Base-by-base conservation (phyloP, 495 filamentous ascomycete species). In the Corynascus novoguineensis region DNA sequence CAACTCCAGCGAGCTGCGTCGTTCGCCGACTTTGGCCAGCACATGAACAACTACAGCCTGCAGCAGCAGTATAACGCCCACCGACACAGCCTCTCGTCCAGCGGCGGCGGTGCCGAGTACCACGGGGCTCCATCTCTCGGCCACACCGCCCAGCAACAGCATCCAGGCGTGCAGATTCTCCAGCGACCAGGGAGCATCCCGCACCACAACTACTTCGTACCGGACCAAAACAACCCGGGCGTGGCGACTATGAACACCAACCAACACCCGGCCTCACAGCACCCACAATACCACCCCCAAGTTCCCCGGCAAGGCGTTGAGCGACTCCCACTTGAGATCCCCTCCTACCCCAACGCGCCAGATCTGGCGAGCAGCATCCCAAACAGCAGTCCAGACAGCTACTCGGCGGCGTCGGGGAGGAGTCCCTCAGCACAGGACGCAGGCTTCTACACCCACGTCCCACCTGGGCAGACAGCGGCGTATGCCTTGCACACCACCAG, bases 221-320 rank as follows among this genome's bases (percentile, higher is more conserved):
- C 78, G 7, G 78, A 80, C 37, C 75, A 78, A 44, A 72, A 69
- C 60, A 79, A 79, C 53, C 78, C 76, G 7, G 75, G 73, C 12
- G 73, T 79, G 5, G 78, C 74, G 38, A 82, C 75, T 28, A 76
- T 80, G 75, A 79, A 77, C 68, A 75, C 76, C 22, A 73, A 73
- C 66, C 51, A 73, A 28, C 62, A 74, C 46, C 57, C 53, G 19
- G 32, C 34, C 45, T 24, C 25, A 28, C 58, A 60, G 34, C 69
- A 63, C 14, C 60, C 69, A 11, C 65, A 71, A 15, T 76, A 76
- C 59, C 74, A 78, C 1, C 47, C 29, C 6, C 73, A 78, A 40
- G 65, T 77, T 60, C 65, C 77, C 9, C 67, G 71, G 37, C 71
- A 78, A 54, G 65, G 68, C 60, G 63, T 71, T 50, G 72, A 80